Conservation (phyloP, 768 basidiomycete species). For the Boletus bicolor region DNA sequence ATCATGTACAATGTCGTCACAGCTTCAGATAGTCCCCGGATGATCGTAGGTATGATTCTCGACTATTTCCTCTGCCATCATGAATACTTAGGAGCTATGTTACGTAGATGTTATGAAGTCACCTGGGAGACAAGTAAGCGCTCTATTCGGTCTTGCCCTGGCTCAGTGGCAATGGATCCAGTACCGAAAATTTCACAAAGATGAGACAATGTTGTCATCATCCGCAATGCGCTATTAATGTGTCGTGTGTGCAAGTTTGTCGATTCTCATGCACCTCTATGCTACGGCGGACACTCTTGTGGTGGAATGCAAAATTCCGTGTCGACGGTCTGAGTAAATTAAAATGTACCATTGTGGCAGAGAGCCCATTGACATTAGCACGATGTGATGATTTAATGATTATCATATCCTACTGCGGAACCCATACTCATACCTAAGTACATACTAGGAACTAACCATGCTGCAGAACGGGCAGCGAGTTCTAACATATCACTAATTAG, state of each 20-base stretch:
- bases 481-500: too few species aligned
- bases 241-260: background rate
- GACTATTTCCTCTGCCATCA: background rate
- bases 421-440: background rate
- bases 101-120: background rate
- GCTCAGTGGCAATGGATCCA: too few species aligned
- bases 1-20: background rate
- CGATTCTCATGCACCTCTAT: background rate
- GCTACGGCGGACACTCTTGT: background rate
- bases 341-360: too few species aligned
- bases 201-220: too few species aligned
- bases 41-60: background rate
- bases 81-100: background rate
- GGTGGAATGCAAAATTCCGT: too few species aligned
- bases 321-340: background rate
- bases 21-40: background rate
- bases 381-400: background rate
- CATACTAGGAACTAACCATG: too few species aligned
- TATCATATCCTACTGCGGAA: background rate
- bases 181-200: too few species aligned
- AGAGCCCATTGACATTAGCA: too few species aligned
- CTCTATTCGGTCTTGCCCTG: background rate
- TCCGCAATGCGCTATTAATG: background rate
- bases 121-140: background rate
- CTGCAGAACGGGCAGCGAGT: too few species aligned